Evolutionary conservation across 176 grass and related monocot genomes (phyloP), one percentile per base, ranked within the genome.

Genomic region (Cenchrus americanus): DNA sequence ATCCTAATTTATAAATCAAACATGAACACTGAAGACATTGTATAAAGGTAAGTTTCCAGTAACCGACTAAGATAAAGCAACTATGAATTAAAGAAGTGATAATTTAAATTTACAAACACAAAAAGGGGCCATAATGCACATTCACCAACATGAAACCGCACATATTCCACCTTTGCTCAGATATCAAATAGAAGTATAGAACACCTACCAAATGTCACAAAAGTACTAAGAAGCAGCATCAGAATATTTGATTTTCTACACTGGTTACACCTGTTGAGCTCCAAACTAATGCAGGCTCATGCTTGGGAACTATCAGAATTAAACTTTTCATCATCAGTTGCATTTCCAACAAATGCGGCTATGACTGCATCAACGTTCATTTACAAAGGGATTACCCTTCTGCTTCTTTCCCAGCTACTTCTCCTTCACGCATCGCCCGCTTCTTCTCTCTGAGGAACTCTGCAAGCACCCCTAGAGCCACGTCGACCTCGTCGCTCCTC

Each of bases 391-490:
- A 26, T 71, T 26, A 71, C 46, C 44, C 44, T 14, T 1, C 46
- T 51, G 47, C 60, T 62, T 62, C 60, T 62, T 62, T 62, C 11
- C 11, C 60, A 62, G 23, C 60, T 27, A 14, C 6, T 30, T 14
- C 22, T 14, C 2, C 26, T 11, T 74, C 49, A 34, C 15, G 10
- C 50, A 19, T 12, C 34, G 50, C 71, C 47, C 19, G 71, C 49
- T 54, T 74, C 26, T 74, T 74, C 71, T 54, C 26, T 54, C 26
- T 27, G 44, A 86, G 66, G 8, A 79, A 79, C 66, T 79, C 66
- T 1, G 32, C 10, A 18, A 86, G 66, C 14, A 47, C 14, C 19
- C 6, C 21, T 27, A 86, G 75, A 58, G 84, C 84, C 3, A 71
- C 10, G 50, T 60, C 64, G 14, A 43, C 63, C 8, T 85, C 83